Evolutionary conservation across 2,329 filamentous ascomycete genomes (phyloP), one percentile per base, ranked within the genome.

Genomic region (Chalaropsis thielavioides): DNA sequence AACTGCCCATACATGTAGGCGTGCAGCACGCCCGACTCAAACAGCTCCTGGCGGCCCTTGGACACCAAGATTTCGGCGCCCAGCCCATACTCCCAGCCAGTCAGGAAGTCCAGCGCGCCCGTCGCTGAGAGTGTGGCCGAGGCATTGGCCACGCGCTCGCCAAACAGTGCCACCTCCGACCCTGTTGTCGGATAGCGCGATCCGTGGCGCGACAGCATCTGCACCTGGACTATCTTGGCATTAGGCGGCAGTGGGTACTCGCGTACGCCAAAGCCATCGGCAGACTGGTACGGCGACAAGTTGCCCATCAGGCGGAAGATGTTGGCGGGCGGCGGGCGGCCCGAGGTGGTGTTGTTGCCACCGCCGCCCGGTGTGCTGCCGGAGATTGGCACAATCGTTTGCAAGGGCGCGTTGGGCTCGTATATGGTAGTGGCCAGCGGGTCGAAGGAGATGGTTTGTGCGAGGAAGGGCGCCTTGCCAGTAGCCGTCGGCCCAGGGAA

Each of bases 181-280:
- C 79, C 80, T 2, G 77, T 76, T 2, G 87, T 88, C 0, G 88
- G 88, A 72, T 91, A 92, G 15, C 88, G 80, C 46, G 86, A 80
- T 8, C 88, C 88, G 71, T 91, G 88, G 1, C 88, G 82, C 13
- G 85, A 86, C 3, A 90, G 76, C 83, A 90, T 86, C 75, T 82
- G 81, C 22, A 91, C 76, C 75, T 89, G 86, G 35, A 85, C 77
- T 61, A 90, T 87, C 66, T 86, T 83, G 0, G 87, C 81, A 13
- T 83, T 86, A 6, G 77, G 72, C 0, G 87, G 88, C 17, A 89
- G 73, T 2, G 86, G 78, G 69, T 86, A 88, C 73, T 92, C 88
- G 17, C 86, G 77, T 0, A 89, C 86, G 2, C 88, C 88, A 68
- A 90, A 91, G 0, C 88, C 88, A 0, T 86, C 82, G 64, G 86